Conservation (phyloP, 371 early-diverging fungal genomes). For the Chytridium lagenaria region DNA sequence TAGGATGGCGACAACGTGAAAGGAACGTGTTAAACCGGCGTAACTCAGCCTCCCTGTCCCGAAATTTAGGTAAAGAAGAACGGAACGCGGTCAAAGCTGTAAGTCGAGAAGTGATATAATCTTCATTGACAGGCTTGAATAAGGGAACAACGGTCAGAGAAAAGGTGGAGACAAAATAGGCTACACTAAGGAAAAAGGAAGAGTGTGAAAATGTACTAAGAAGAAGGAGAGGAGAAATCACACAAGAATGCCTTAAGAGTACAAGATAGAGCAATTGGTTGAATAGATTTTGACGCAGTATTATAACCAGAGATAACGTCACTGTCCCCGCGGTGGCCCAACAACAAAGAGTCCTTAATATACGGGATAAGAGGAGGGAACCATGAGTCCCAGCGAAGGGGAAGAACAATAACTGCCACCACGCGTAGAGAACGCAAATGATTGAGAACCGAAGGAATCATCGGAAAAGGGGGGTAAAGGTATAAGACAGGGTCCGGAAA, state of each 20-base stretch:
- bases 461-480: conserved; percentile 20
- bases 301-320: neutral
- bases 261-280: neutral
- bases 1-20: neutral
- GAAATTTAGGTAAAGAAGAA: neutral
- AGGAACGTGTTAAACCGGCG: neutral
- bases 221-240: neutral
- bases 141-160: no score
- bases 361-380: neutral
- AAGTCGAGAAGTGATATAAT: neutral
- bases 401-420: neutral
- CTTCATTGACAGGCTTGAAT: no score
- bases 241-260: neutral
- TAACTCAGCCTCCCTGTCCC: neutral
- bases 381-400: neutral
- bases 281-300: neutral
- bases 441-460: neutral
- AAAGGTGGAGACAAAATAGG: no score
- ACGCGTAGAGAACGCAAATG: neutral
- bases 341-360: neutral
- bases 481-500: neutral
- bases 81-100: neutral
- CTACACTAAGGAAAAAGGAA: no score
- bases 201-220: neutral
- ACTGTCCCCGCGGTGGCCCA: neutral